Percentiles rank a stretch among this genome's conserved stretches.
phyloP scores from a whole-genome alignment of 768 basidiomycete species.

The Galerina marginata region DNA sequence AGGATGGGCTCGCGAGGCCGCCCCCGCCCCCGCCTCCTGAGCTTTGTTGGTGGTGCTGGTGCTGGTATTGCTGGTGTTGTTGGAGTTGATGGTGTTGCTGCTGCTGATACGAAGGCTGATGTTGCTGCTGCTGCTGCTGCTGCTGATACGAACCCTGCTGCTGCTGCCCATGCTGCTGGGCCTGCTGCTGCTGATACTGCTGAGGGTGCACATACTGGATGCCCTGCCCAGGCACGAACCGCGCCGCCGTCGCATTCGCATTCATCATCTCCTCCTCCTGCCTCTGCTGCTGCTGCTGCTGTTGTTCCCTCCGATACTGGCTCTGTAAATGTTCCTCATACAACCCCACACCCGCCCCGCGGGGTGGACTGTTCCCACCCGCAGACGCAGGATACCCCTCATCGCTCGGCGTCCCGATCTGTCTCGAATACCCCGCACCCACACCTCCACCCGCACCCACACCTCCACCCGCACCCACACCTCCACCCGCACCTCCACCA shows the following conservation, averaged over 20 bases:
- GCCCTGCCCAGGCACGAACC: conserved; percentile 69
- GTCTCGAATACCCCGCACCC: conserved; percentile 48
- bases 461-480: conserved; percentile 13
- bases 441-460: conserved; percentile 25
- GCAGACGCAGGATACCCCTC: conserved; percentile 49
- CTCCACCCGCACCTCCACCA: conserved; percentile 44
- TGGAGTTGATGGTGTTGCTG: conserved; percentile 17
- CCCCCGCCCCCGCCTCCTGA: too few relatives aligned
- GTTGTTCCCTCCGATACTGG: conserved; percentile 29
- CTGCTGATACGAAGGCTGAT: conserved; percentile 25
- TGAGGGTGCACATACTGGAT: conserved; percentile 56
- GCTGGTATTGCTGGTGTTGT: conserved; percentile 15
- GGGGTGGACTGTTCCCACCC: not conserved
- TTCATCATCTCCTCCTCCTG: too few relatives aligned
- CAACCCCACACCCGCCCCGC: conserved; percentile 29
- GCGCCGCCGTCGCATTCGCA: conserved; percentile 59
- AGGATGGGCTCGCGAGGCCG: too few relatives aligned
- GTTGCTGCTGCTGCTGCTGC: conserved; percentile 25
- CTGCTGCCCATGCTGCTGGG: too few relatives aligned
- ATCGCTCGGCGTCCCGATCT: conserved; percentile 68
- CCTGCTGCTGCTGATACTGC: conserved; percentile 27
- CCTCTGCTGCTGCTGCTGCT: conserved; percentile 34
- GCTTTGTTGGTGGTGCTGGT: too few relatives aligned
- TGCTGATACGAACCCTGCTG: too few relatives aligned
- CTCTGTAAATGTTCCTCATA: too few relatives aligned